phyloP scores from a whole-genome alignment of 2,329 filamentous ascomycete species.

The Sclerotinia minor region DNA sequence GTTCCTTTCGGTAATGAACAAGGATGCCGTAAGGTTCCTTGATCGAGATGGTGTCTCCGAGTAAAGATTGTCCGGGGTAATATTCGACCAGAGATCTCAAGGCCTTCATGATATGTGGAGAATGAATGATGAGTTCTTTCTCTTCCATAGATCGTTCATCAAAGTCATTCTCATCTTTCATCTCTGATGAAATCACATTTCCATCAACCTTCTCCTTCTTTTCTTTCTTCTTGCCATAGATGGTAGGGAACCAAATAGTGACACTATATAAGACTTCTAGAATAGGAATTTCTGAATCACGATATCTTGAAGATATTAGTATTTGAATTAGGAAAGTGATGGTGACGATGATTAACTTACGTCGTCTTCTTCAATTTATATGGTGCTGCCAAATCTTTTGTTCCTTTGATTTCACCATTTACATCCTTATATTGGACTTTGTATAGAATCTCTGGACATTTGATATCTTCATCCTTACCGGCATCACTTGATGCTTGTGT shows the following conservation, averaged over 20 bases:
- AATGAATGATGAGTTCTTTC: conserved; percentile 35
- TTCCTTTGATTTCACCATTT: conserved; percentile 32
- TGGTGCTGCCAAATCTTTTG: conserved; percentile 31
- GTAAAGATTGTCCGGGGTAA: conserved; percentile 32
- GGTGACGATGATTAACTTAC: conserved; percentile 6
- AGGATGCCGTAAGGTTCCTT: conserved; percentile 45
- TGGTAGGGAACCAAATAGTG: conserved; percentile 33
- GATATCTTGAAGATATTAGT: conserved; percentile 27
- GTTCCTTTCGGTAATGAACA: conserved; percentile 36
- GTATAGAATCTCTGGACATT: conserved; percentile 33
- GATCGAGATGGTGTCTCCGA: conserved; percentile 32
- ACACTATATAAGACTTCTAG: conserved; percentile 34
- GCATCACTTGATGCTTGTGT: conserved; percentile 25
- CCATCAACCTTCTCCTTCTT: conserved; percentile 29
- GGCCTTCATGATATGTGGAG: conserved; percentile 34
- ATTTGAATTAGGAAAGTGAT: neutral
- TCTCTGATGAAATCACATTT: neutral
- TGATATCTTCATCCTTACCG: conserved; percentile 24
- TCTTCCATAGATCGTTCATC: conserved; percentile 36
- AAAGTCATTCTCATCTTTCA: conserved; percentile 27
- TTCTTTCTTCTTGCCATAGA: conserved; percentile 29
- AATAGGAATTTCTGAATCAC: conserved; percentile 30
- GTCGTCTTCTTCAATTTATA: conserved; percentile 33
- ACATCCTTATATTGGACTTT: conserved; percentile 35
- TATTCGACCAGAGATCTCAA: conserved; percentile 33